Evolutionary conservation across 371 early-diverging fungal species (phyloP), one percentile per base, ranked within the genome.

Genomic region (Nematocida minor): DNA sequence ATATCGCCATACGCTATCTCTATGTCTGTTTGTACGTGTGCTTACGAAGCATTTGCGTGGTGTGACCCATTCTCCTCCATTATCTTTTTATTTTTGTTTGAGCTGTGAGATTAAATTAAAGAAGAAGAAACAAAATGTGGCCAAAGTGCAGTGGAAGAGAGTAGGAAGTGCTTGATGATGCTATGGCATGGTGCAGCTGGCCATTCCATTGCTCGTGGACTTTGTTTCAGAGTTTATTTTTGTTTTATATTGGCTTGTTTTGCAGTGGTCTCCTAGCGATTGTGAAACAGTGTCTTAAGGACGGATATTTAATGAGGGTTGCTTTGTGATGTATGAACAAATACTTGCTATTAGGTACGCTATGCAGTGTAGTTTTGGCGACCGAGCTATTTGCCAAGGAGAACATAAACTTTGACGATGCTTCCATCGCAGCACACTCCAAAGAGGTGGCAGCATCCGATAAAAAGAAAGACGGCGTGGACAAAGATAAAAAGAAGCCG

Each of bases 261-360:
- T 54, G 4, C 0, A 20, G 46, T 46, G 14, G 54, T 54, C 25
- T 54, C 54, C 25, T 54, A 25, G 54, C 0, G 25, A 25, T 14
- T 11, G n/a, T 57, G 57, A 57, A 57, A 57, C 57, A 57, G 57
- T 57, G 57, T 57, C 18, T 57, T 7, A 57, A 34, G 57, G 38
- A 11, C 36, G 31, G 18, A 38, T 38, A 57, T 57, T 57, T 57
- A 57, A 57, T 57, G 38, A n/a, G n/a, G 34, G 27, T 16, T 9
- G 16, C 7, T 7, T 27, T 27, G 57, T 57, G 11, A 7, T 32
- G 14, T 6, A 22, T 31, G 18, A 57, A 34, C 34, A 31, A 38
- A 36, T 34, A 57, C n/a, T 41, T 36, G 18, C 36, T 57, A 34
- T 11, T 57, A 34, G 14, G 29, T 27, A 57, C 57, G 11, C n/a